phyloP scores from a whole-genome alignment of 2,329 filamentous ascomycete genomes.

The Claviceps cyperi region DNA sequence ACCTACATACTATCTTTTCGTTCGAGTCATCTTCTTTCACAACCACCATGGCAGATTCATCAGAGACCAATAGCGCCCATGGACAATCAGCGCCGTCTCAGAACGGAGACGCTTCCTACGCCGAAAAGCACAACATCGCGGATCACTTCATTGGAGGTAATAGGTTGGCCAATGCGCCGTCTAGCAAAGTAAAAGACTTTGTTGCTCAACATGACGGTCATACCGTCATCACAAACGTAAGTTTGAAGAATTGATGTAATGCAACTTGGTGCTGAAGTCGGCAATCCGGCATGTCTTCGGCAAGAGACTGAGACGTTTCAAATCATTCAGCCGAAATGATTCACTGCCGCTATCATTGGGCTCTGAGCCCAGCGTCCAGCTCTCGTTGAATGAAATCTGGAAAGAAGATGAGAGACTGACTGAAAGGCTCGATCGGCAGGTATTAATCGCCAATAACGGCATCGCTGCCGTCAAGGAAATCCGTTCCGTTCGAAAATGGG shows the following conservation, averaged over 20 bases:
- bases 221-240: slow-evolving; percentile 94
- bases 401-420: background rate
- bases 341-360: background rate
- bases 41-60: slow-evolving; percentile 30
- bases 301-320: background rate
- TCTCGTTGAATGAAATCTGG: background rate
- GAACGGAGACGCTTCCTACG: slow-evolving; percentile 52
- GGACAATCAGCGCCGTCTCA: slow-evolving; percentile 35
- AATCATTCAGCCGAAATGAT: background rate
- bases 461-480: slow-evolving; percentile 99
- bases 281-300: background rate
- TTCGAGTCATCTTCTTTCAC: background rate
- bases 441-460: slow-evolving; percentile 98
- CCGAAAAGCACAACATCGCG: slow-evolving; percentile 68
- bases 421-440: slow-evolving; percentile 34
- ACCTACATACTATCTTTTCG: background rate
- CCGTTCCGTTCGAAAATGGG: slow-evolving; percentile 98
- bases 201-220: slow-evolving; percentile 80
- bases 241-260: slow-evolving; percentile 18
- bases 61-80: slow-evolving; percentile 28
- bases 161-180: slow-evolving; percentile 63
- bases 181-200: slow-evolving; percentile 91
- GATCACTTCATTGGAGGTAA: slow-evolving; percentile 97
- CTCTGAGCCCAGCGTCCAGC: background rate
- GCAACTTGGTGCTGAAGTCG: background rate